Base-by-base conservation (phyloP, 2,329 filamentous ascomycete genomes). In the Colletotrichum gloeosporioides region DNA sequence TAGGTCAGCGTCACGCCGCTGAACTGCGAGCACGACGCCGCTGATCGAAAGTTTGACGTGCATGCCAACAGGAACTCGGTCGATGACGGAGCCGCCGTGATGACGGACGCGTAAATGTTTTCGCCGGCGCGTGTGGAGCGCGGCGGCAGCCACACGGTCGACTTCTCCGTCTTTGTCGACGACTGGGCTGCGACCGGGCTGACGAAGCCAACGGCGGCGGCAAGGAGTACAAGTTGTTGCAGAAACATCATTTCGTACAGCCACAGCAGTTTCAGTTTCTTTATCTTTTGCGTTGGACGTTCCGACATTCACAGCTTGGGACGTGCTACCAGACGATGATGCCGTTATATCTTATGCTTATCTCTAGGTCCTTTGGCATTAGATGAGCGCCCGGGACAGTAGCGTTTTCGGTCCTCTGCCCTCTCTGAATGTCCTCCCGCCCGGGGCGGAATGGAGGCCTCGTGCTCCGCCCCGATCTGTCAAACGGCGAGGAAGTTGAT, bases 31-130 rank as follows among this genome's bases (percentile, higher is more conserved):
- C 75, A 77, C 29, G 53, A 34, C 25, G 75, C 62, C 36, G 75
- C 71, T 13, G 71, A 75, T 32, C 32, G 55, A 59, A 64, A 77
- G 4, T 63, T 61, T 8, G 75, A 63, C 6, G 67, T 77, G 67
- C 75, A 77, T 9, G 75, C 75, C 7, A 75, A 32, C 34, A 71
- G 25, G 9, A 55, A 64, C 32, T 75, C 75, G 8, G 75, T 75
- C n/a, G 71, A 75, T n/a, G 70, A 69, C 36, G 71, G 67, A n/a
- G 67, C 75, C 18, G 75, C 75, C 36, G 75, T 75, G 55, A 77
- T 75, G 66, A 77, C 71, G 39, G 75, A 77, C 15, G 75, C 71
- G 36, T 75, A 75, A 13, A 77, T 75, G 31, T 53, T 55, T 10
- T 75, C 62, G 22, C 71, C 66, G 13, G 39, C 71, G 25, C 61